A percentile compares a stretch with the other conserved stretches of the same genome.
Conservation (phyloP, 2,329 filamentous ascomycete species). For the Zymoseptoria brevis region DNA sequence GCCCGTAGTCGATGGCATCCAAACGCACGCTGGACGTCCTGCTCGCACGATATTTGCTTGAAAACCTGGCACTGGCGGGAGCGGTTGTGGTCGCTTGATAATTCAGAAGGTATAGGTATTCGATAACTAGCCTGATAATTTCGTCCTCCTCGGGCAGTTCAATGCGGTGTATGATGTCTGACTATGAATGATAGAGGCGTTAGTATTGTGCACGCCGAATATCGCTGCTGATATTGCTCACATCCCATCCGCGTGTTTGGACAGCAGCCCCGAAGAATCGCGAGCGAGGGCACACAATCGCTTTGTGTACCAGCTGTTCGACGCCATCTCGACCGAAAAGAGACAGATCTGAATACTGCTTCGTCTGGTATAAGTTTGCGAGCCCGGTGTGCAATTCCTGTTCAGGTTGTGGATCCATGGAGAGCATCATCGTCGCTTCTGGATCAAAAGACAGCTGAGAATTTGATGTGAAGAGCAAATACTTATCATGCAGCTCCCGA, state of each 20-base stretch:
- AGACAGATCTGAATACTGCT: conserved; percentile 18
- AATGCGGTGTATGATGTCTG: conserved; percentile 12
- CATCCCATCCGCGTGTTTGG: conserved; percentile 14
- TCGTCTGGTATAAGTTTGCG: conserved; percentile 14
- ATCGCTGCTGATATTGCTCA: neutral
- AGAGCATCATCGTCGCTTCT: neutral
- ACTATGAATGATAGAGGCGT: no score
- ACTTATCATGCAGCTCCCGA: no score
- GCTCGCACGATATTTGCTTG: neutral
- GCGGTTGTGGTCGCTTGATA: conserved; percentile 14
- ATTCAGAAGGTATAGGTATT: conserved; percentile 23
- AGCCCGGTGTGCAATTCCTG: conserved; percentile 14
- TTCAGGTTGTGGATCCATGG: conserved; percentile 13
- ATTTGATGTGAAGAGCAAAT: no score
- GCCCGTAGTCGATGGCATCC: conserved; percentile 18
- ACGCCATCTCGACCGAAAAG: conserved; percentile 14
- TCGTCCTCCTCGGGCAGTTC: conserved; percentile 19
- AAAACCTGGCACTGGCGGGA: conserved; percentile 3
- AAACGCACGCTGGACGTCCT: conserved; percentile 17
- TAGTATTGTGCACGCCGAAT: neutral
- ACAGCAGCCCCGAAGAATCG: conserved; percentile 14
- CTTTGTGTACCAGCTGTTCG: conserved; percentile 14
- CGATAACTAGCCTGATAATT: conserved; percentile 18
- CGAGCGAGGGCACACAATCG: conserved; percentile 21
- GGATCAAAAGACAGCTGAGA: no score